Conservation (phyloP, 148 eudicot species). For the Fallopia convolvulus region DNA sequence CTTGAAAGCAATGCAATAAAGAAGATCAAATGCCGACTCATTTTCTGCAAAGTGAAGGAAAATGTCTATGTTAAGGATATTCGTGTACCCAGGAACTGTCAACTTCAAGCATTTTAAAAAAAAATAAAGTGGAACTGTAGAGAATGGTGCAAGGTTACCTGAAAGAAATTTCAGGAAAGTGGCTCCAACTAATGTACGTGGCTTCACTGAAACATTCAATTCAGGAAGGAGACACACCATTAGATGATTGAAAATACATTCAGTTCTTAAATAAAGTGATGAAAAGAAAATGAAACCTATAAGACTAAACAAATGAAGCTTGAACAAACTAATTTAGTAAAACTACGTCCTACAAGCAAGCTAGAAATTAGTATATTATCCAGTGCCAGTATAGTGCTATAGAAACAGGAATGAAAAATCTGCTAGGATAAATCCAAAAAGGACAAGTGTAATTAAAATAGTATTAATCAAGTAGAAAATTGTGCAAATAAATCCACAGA, state of each 20-base stretch:
- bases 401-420: neutral
- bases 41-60: slow-evolving; percentile 46
- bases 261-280: neutral
- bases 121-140: neutral
- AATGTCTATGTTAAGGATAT: neutral
- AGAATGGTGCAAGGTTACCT: slow-evolving; percentile 34
- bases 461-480: neutral
- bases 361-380: neutral
- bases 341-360: neutral
- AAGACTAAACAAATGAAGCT: neutral
- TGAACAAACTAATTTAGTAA: neutral
- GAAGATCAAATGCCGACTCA: slow-evolving; percentile 84
- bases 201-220: slow-evolving; percentile 47
- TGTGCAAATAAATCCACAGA: neutral
- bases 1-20: slow-evolving; percentile 91
- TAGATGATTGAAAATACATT: neutral
- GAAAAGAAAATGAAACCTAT: neutral
- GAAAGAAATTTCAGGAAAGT: slow-evolving; percentile 75
- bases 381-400: neutral
- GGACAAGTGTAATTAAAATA: neutral
- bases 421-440: neutral
- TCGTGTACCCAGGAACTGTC: neutral
- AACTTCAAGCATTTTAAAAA: neutral
- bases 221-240: neutral
- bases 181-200: slow-evolving; percentile 73